Percentiles rank a stretch among this genome's conserved stretches.
Evolutionary conservation across 306 rosid genomes (phyloP).

Genomic region (Dicorynia guianensis): DNA sequence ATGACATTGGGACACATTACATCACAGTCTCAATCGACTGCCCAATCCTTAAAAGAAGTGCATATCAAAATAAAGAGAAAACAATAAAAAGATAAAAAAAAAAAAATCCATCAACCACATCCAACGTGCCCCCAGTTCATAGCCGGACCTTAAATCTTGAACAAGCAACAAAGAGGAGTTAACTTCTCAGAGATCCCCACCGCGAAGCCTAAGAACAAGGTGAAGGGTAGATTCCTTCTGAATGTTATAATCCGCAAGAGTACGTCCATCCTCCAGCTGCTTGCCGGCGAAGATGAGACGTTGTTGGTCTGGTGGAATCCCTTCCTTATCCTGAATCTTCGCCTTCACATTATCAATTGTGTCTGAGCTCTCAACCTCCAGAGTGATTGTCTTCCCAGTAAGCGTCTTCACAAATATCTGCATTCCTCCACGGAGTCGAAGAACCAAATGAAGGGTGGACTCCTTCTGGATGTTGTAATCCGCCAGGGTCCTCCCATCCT

Average conservation of each 20-base stretch:
- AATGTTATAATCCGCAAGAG: constrained; percentile 60
- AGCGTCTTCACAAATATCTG: constrained; percentile 57
- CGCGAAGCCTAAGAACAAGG: constrained; percentile 58
- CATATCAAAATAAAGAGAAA: too few species aligned
- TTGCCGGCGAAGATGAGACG: constrained; percentile 58
- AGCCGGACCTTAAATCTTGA: too few species aligned
- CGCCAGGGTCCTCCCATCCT: constrained; percentile 53
- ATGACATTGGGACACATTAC: too few species aligned
- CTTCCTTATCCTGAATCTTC: constrained; percentile 56
- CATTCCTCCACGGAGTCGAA: constrained; percentile 32
- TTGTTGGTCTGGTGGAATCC: constrained; percentile 51
- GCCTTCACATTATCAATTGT: too few species aligned
- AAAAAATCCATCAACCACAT: too few species aligned
- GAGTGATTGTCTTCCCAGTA: constrained; percentile 49
- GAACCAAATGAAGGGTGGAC: constrained; percentile 49
- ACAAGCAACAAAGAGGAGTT: too few species aligned
- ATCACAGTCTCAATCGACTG: too few species aligned
- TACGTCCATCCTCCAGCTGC: constrained; percentile 54
- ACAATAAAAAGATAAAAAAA: too few species aligned
- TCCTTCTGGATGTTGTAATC: constrained; percentile 60
- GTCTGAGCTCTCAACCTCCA: constrained; percentile 35
- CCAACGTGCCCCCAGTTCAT: neutral
- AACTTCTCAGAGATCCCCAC: constrained; percentile 40
- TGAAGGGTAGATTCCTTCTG: constrained; percentile 60
- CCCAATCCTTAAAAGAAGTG: too few species aligned